Base-by-base conservation (phyloP, 2,329 filamentous ascomycete species). In the Botrytis elliptica region DNA sequence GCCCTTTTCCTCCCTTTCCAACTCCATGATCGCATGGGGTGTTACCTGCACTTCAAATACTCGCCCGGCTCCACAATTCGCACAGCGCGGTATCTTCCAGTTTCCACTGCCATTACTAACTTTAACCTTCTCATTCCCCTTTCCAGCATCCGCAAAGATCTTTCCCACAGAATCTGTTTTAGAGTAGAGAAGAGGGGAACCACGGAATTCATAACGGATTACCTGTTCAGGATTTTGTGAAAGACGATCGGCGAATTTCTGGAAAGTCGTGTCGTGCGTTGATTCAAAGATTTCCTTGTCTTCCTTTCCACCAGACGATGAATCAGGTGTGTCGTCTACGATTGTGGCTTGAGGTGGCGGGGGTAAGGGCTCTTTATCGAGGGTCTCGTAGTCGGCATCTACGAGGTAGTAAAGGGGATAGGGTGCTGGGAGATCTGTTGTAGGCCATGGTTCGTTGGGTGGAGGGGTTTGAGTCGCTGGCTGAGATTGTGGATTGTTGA, bases 31-130 rank as follows among this genome's bases (percentile, higher is more conserved):
- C 4, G 94, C 91, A 81, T 97, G 92, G 59, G 96, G 96, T 77
- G 92, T 95, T 77, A 99, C 85, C 85, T 99, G 96, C 74, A 97
- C 86, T 86, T 99, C 96, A 81, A 98, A 98, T 22, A 92, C 89
- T 76, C 95, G 89, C 68, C 88, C 85, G 0, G 87, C 88, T 14
- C 92, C 92, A 83, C 96, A 99, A 78, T 89, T 92, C 42, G 83
- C 84, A 81, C 96, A 99, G 16, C 90, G 85, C 1, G 95, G 94
- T 42, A 98, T 89, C 2, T 88, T 85, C 0, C 77, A 78, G 2
- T 74, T 79, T 1, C 77, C 77, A 40, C 74, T 74, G 12, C 70
- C 33, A 55, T 38, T 69, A 22, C 40, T 38, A 46, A 38, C 78
- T 74, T 20, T 80, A 65, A 71, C 76, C 74, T 71, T 81, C 49